phyloP scores from a whole-genome alignment of 164 flowering plant species.

The Magnolia changhungtana region DNA sequence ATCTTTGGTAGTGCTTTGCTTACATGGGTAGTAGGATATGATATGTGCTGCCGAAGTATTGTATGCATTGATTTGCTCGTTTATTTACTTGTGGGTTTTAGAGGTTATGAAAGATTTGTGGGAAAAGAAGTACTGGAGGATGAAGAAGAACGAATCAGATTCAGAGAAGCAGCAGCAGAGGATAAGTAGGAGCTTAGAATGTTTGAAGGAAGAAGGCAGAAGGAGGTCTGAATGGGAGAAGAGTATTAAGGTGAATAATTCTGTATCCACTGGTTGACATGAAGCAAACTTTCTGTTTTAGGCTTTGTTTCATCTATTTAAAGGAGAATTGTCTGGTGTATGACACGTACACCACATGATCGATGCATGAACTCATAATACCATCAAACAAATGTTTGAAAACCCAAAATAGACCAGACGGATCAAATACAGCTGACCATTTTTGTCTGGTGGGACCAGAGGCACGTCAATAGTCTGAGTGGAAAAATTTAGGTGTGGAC shows the following conservation, averaged over 20 bases:
- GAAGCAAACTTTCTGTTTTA: background rate
- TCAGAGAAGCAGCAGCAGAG: conserved; percentile 2
- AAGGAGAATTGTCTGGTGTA: too few species aligned
- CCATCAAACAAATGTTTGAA: too few species aligned
- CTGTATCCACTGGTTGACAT: background rate
- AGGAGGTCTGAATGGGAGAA: conserved; percentile 16
- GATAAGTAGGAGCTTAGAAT: conserved; percentile 15
- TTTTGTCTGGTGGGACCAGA: too few species aligned
- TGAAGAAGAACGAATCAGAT: conserved; percentile 30
- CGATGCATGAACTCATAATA: too few species aligned
- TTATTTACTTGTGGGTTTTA: conserved; percentile 23
- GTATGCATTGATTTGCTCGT: background rate
- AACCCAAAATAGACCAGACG: too few species aligned
- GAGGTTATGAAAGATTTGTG: conserved; percentile 90
- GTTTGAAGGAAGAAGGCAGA: conserved; percentile 15
- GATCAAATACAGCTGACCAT: too few species aligned
- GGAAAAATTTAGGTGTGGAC: too few species aligned
- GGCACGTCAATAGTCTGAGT: too few species aligned
- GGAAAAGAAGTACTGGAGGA: conserved; percentile 75
- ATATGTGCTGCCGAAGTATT: background rate
- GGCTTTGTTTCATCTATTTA: background rate
- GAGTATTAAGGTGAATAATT: conserved; percentile 37
- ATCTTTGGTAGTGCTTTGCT: background rate
- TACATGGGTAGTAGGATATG: background rate
- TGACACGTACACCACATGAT: too few species aligned